A percentile compares a stretch with the other conserved stretches of the same genome.
Evolutionary conservation across 306 rosid species (phyloP).

Genomic region (Dalbergia oliveri): DNA sequence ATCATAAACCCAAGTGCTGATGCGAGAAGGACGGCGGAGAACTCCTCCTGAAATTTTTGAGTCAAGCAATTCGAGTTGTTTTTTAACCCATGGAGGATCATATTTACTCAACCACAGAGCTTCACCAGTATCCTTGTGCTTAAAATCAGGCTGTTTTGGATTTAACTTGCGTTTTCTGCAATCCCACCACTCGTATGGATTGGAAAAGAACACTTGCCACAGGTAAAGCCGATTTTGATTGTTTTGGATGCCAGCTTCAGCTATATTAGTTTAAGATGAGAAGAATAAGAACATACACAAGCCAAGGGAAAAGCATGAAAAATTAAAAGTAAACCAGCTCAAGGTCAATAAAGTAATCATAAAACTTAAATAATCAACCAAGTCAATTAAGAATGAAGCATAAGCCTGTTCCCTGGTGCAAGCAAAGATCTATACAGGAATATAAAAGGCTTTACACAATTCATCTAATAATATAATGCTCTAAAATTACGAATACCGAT

Average conservation of each 20-base stretch:
- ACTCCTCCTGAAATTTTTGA: constrained; percentile 43
- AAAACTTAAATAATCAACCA: constrained; percentile 20
- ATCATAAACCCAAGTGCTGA: constrained; percentile 66
- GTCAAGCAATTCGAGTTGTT: constrained; percentile 73
- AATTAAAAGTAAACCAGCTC: constrained; percentile 9
- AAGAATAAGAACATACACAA: constrained; percentile 32
- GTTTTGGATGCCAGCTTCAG: constrained; percentile 40
- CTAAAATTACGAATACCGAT: neutral
- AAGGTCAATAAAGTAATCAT: constrained; percentile 19
- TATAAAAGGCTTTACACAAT: constrained; percentile 17
- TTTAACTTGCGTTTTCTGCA: constrained; percentile 64
- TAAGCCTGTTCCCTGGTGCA: constrained; percentile 30
- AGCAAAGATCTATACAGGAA: constrained; percentile 9
- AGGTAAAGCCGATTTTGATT: constrained; percentile 59
- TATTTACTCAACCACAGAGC: constrained; percentile 62
- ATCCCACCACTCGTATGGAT: constrained; percentile 93
- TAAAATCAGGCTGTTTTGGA: constrained; percentile 69
- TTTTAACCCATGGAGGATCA: constrained; percentile 90
- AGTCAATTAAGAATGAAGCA: constrained; percentile 16
- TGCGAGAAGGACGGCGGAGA: constrained; percentile 43
- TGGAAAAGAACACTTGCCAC: constrained; percentile 83
- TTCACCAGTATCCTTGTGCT: constrained; percentile 80
- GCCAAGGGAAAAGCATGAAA: constrained; percentile 38
- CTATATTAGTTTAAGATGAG: constrained; percentile 40
- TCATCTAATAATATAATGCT: neutral